Conservation (phyloP, 1,284 basidiomycete genomes). For the Pyrrhoderma lamaoense region DNA sequence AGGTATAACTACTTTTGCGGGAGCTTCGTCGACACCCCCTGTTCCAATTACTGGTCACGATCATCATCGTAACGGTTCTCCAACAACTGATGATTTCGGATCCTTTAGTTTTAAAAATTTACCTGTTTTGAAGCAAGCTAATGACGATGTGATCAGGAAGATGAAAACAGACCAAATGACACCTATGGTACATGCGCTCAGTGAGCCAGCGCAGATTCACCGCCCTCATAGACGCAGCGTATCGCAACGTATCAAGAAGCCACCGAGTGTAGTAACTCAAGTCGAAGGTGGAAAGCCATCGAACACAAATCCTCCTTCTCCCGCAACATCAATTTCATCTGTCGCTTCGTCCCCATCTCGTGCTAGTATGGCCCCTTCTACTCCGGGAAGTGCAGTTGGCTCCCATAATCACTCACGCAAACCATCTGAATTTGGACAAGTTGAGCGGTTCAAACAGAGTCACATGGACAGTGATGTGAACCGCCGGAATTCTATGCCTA, state of each 20-base stretch:
- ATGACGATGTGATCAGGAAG: constrained; percentile 97
- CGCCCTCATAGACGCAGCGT: constrained; percentile 57
- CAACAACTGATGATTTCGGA: constrained; percentile 86
- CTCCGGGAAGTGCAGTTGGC: constrained; percentile 47
- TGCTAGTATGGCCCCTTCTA: constrained; percentile 60
- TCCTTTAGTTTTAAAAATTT: constrained; percentile 98
- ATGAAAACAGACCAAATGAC: constrained; percentile 78
- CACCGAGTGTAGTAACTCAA: constrained; percentile 65
- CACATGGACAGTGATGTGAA: constrained; percentile 60
- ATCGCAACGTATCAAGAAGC: constrained; percentile 70
- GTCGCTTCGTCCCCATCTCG: constrained; percentile 88
- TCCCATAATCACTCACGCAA: constrained; percentile 62
- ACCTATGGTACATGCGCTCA: constrained; percentile 63
- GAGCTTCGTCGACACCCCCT: constrained; percentile 36
- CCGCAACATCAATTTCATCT: constrained; percentile 88
- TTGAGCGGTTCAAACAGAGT: constrained; percentile 81
- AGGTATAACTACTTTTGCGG: constrained; percentile 30
- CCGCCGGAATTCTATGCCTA: constrained; percentile 83
- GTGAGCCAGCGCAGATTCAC: constrained; percentile 52
- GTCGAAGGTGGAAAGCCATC: constrained; percentile 49
- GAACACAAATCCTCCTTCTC: constrained; percentile 72
- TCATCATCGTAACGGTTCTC: constrained; percentile 33
- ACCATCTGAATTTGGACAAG: constrained; percentile 76
- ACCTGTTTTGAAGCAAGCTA: constrained; percentile 94
- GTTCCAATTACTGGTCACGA: constrained; percentile 44